Evolutionary conservation across 2,329 filamentous ascomycete species (phyloP).

Genomic region (Plenodomus biglobosus): DNA sequence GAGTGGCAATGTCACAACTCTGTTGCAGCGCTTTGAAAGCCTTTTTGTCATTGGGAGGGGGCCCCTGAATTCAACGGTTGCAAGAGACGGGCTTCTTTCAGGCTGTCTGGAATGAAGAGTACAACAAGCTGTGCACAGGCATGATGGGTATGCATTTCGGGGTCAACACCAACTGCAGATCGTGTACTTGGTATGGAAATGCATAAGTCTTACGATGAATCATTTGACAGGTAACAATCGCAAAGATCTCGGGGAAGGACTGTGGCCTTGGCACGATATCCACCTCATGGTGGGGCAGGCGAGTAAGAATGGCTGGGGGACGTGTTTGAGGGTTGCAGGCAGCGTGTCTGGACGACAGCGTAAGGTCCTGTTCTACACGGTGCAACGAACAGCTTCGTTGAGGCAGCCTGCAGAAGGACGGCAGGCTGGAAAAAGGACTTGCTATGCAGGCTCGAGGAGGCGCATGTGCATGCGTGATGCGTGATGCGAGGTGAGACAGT

Average conservation of each 20-base stretch:
- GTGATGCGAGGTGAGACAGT: slow-evolving; percentile 12
- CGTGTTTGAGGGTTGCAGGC: slow-evolving; percentile 8
- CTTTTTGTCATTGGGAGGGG: neutral
- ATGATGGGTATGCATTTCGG: no score
- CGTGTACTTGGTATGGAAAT: no score
- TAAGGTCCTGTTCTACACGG: no score
- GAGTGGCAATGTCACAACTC: neutral
- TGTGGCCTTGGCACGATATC: neutral
- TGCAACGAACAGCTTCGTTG: slow-evolving; percentile 4
- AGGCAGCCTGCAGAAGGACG: slow-evolving; percentile 4
- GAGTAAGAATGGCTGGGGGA: slow-evolving; percentile 1
- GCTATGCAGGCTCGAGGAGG: slow-evolving; percentile 12
- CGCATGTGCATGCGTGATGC: slow-evolving; percentile 14
- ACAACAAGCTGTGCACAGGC: neutral
- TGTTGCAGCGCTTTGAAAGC: neutral
- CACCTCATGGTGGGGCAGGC: neutral
- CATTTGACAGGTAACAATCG: neutral
- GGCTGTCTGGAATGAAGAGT: neutral
- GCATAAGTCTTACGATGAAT: no score
- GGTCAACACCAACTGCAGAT: neutral
- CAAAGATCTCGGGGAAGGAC: neutral
- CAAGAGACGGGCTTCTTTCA: neutral
- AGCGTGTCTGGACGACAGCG: slow-evolving; percentile 6
- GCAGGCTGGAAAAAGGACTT: slow-evolving; percentile 5
- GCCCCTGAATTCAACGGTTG: no score